Conservation (phyloP, 805 yeast species). For the Grigorovia humatica region DNA sequence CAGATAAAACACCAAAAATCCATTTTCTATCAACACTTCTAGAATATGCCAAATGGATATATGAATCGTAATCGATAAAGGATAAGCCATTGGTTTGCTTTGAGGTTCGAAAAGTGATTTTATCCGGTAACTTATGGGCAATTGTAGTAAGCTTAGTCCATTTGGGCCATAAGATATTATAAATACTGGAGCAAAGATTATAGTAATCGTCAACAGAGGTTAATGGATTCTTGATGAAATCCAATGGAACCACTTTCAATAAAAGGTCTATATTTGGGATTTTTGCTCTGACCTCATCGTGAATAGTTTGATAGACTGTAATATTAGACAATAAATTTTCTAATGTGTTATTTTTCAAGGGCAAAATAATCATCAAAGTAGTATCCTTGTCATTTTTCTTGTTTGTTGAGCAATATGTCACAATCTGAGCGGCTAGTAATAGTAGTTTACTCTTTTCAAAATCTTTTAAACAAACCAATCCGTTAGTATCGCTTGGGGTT, state of each 20-base stretch:
- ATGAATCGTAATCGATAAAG: constrained; percentile 43
- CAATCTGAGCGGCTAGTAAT: constrained; percentile 38
- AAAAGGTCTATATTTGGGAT: constrained; percentile 21
- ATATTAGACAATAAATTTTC: constrained; percentile 39
- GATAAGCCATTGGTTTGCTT: constrained; percentile 18
- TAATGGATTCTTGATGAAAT: constrained; percentile 30
- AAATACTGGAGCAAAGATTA: constrained; percentile 42
- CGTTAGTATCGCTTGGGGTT: constrained; percentile 21
- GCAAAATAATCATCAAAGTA: constrained; percentile 23
- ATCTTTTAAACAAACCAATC: constrained; percentile 19
- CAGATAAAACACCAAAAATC: constrained; percentile 85
- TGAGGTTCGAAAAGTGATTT: constrained; percentile 35
- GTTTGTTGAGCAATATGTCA: constrained; percentile 26
- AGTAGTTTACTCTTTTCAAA: constrained; percentile 38
- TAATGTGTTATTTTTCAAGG: constrained; percentile 20
- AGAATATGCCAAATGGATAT: constrained; percentile 78
- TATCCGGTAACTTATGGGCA: constrained; percentile 34
- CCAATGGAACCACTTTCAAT: constrained; percentile 35
- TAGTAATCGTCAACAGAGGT: constrained; percentile 26
- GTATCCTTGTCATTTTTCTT: constrained; percentile 20
- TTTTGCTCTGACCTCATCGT: constrained; percentile 25
- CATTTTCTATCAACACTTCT: constrained; percentile 72
- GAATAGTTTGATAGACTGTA: constrained; percentile 38
- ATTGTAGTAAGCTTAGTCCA: constrained; percentile 29
- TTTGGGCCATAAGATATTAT: constrained; percentile 39